phyloP scores from a whole-genome alignment of 257 asterid species.

The Apocynum venetum region DNA sequence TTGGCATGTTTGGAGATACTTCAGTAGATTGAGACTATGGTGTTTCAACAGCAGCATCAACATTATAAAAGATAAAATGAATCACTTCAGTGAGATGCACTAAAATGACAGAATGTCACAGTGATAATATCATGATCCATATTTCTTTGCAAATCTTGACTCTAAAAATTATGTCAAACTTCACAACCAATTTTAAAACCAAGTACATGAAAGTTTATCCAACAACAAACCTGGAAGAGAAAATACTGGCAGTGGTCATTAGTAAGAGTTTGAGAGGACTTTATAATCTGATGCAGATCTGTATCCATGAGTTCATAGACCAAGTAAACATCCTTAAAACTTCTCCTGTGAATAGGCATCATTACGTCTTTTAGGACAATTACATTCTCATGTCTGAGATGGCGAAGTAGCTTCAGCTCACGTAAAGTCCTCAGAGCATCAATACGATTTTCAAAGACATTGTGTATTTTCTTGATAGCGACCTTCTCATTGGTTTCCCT shows the following conservation, averaged over 20 bases:
- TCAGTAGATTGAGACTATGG: not conserved
- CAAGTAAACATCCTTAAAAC: conserved; percentile 28
- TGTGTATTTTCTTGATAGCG: conserved; percentile 27
- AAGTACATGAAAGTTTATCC: not conserved
- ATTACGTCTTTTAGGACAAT: conserved; percentile 26
- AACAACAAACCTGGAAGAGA: conserved; percentile 21
- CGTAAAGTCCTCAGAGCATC: conserved; percentile 29
- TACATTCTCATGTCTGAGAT: conserved; percentile 28
- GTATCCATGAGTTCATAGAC: conserved; percentile 31
- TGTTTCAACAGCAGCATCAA: not conserved
- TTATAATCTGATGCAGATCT: conserved; percentile 26
- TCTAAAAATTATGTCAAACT: not conserved
- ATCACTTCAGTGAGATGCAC: not conserved
- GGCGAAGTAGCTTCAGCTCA: conserved; percentile 27
- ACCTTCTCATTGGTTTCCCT: conserved; percentile 26
- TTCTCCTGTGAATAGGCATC: conserved; percentile 29
- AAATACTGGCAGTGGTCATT: conserved; percentile 30
- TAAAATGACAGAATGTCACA: not conserved
- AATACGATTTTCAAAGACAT: conserved; percentile 27
- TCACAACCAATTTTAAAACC: conserved; percentile 1
- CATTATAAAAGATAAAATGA: not conserved
- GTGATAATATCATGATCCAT: not conserved
- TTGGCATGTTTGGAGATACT: not conserved
- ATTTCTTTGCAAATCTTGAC: not conserved
- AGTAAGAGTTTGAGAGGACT: conserved; percentile 27